These are phyloP conservation scores for Coprinellus aureogranulatus DNA, from an alignment of 768 basidiomycete genomes.

Conservation along the genomic window DNA sequence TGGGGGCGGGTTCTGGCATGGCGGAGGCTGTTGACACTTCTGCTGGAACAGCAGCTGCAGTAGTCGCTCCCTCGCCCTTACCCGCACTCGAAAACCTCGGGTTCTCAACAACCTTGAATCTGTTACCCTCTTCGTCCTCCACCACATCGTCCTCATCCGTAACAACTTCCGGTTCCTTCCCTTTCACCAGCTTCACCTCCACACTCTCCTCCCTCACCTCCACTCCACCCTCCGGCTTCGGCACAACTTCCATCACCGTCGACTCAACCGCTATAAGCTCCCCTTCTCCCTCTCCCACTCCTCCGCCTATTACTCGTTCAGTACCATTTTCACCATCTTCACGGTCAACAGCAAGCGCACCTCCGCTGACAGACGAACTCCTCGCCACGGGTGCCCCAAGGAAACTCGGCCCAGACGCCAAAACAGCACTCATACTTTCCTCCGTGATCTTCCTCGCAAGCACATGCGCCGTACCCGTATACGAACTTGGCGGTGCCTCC, in stretches of 20 bases:
- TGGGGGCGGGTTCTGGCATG: background rate
- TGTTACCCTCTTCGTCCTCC: constrained; percentile 21
- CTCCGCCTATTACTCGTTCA: too few relatives aligned
- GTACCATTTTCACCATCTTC: too few relatives aligned
- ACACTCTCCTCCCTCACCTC: background rate
- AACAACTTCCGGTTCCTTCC: too few relatives aligned
- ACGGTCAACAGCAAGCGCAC: background rate
- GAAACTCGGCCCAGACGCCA: background rate
- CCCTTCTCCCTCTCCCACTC: too few relatives aligned
- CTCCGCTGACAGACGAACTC: background rate
- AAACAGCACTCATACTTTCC: constrained; percentile 8
- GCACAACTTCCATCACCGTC: background rate
- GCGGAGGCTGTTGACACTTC: too few relatives aligned
- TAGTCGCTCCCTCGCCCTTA: too few relatives aligned
- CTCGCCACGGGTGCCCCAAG: too few relatives aligned
- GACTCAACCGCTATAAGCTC: too few relatives aligned
- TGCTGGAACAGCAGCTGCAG: too few relatives aligned
- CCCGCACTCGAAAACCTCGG: constrained; percentile 38
- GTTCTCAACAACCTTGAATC: constrained; percentile 53
- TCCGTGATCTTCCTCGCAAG: constrained; percentile 23
- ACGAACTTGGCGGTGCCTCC: background rate
- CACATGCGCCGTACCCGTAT: constrained; percentile 10
- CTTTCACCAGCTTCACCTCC: too few relatives aligned
- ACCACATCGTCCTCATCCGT: constrained; percentile 29
- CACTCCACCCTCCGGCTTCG: background rate